Base-by-base conservation (phyloP, 306 rosid genomes). In the Hippophae gyantsensis region DNA sequence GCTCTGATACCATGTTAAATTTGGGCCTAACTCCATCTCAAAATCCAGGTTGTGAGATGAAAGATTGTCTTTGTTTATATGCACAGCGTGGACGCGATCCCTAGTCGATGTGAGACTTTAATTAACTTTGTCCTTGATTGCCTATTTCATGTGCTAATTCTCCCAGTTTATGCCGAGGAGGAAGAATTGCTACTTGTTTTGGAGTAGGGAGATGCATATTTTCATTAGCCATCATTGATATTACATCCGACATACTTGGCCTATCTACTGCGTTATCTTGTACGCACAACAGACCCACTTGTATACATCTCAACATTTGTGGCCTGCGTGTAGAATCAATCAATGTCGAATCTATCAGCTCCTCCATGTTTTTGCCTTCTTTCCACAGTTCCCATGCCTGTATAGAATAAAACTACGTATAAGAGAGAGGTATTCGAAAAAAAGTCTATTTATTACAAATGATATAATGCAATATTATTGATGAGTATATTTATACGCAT, bases 351-450 rank as follows among this genome's bases (percentile, higher is more conserved):
- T 58, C 62, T n/a, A 58, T 43, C 27, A 58, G 62, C 32, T 58
- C 62, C 41, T 58, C 62, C 41, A 8, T 43, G 8, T 8, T 18
- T 18, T 18, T 13, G 0, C 6, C 50, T 42, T 58, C 62, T 43
- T 58, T 58, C 62, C 62, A 43, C 44, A 58, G 62, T 18, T 58
- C 50, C 50, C 62, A 58, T 42, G 62, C 62, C 62, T 58, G 50
- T 9, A 58, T 13, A 32, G 38, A 32, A 32, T 32, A 32, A 32
- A 32, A 32, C 38, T 32, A 32, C 38, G 5, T 32, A 32, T 32
- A 2, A 32, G 5, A 32, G 3, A 32, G 5, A 32, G 4, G 4
- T 32, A 0, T 32, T 32, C 5, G 0, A 32, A 32, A 3, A 32
- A 32, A 32, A 32, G 5, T 32, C 38, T 32, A 1, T 32, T 4